phyloP scores from a whole-genome alignment of 2,329 filamentous ascomycete genomes.

The Didymella arachidicola region DNA sequence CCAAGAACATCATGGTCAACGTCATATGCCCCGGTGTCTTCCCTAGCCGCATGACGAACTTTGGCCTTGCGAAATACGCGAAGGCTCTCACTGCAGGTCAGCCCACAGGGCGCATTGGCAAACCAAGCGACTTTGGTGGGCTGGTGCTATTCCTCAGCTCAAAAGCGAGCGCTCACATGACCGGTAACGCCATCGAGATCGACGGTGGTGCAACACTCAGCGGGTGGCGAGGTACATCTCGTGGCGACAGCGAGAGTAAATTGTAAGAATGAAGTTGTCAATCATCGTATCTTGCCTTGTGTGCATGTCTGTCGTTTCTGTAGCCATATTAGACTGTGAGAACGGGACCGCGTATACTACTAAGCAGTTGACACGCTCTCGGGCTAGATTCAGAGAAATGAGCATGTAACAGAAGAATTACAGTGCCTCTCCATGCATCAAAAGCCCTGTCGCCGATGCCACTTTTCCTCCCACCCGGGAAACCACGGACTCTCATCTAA shows the following conservation, averaged over 20 bases:
- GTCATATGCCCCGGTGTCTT: conserved; percentile 57
- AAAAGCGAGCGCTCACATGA: conserved; percentile 52
- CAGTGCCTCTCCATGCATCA: conserved; percentile 28
- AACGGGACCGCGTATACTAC: no score
- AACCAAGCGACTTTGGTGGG: conserved; percentile 58
- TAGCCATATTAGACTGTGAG: no score
- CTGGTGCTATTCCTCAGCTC: conserved; percentile 56
- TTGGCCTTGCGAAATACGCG: conserved; percentile 59
- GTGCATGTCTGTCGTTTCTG: no score
- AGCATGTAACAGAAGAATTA: neutral
- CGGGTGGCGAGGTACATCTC: conserved; percentile 50
- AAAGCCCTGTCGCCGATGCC: conserved; percentile 70
- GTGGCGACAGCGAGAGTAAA: conserved; percentile 35
- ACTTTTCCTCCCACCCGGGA: conserved; percentile 78
- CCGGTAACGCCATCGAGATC: conserved; percentile 58
- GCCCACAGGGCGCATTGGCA: conserved; percentile 58
- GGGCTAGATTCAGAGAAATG: neutral
- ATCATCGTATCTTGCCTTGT: no score
- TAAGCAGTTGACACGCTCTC: no score
- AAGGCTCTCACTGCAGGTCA: conserved; percentile 58
- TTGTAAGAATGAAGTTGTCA: conserved; percentile 21
- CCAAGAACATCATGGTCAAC: conserved; percentile 62
- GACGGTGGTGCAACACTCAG: conserved; percentile 57
- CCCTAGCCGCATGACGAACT: conserved; percentile 63
- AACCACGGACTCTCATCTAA: conserved; percentile 80